phyloP scores from a whole-genome alignment of 345 rosid species.

The Corchorus olitorius region DNA sequence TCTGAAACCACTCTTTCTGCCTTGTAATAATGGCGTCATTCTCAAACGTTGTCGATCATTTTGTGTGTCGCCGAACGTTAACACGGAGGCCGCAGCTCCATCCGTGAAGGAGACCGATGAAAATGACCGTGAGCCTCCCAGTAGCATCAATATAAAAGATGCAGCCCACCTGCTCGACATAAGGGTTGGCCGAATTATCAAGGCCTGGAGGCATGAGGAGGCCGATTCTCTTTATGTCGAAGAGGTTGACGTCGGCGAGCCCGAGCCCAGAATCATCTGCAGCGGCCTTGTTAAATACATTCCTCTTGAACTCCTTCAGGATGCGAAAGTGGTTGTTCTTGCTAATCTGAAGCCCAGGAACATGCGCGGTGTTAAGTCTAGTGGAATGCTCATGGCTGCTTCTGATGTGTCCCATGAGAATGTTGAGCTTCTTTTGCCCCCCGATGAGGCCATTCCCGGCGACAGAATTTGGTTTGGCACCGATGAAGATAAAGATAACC shows the following conservation, averaged over 20 bases:
- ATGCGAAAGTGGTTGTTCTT: conserved; percentile 73
- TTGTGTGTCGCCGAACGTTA: neutral
- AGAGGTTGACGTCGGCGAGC: conserved; percentile 86
- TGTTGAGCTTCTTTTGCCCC: conserved; percentile 84
- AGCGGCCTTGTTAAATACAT: conserved; percentile 91
- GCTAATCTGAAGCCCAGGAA: conserved; percentile 90
- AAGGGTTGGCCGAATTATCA: conserved; percentile 76
- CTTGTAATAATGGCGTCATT: neutral
- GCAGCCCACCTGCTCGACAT: conserved; percentile 75
- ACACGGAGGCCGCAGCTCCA: conserved; percentile 3
- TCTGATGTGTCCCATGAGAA: conserved; percentile 77
- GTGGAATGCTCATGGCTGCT: conserved; percentile 90
- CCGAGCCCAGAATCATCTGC: conserved; percentile 79
- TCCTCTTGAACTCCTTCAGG: conserved; percentile 68
- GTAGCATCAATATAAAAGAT: conserved; percentile 37
- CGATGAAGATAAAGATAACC: conserved; percentile 49
- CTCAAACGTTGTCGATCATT: conserved; percentile 17
- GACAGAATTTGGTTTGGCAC: conserved; percentile 88
- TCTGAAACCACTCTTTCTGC: neutral
- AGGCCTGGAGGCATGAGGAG: conserved; percentile 94
- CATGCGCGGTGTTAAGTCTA: conserved; percentile 94
- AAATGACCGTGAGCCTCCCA: neutral
- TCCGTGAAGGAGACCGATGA: neutral
- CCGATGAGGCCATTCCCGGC: conserved; percentile 68
- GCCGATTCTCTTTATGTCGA: conserved; percentile 93